Conservation (phyloP, 352 stramenopile genomes). For the Phytophthora rubi region DNA sequence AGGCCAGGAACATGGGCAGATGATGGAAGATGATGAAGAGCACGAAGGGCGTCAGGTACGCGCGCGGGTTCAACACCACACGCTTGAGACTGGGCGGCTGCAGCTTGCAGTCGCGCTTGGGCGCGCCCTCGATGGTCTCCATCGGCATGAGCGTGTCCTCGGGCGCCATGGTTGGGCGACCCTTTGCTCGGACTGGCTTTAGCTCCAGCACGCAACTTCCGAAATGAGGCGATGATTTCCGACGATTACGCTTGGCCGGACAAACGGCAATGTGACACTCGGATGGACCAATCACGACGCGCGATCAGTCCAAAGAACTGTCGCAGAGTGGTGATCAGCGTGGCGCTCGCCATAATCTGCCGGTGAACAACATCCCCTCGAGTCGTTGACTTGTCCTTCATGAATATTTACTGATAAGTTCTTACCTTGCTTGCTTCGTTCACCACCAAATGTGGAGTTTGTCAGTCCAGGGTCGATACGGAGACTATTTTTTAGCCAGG, state of each 20-base stretch:
- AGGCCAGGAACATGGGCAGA: constrained; percentile 70
- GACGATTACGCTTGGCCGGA: constrained; percentile 1
- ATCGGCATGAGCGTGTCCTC: constrained; percentile 28
- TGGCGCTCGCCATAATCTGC: background rate
- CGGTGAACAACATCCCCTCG: too few species aligned
- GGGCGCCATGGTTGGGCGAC: constrained; percentile 7
- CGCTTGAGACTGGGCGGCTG: constrained; percentile 57
- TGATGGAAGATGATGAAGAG: constrained; percentile 68
- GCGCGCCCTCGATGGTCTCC: constrained; percentile 33
- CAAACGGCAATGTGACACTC: background rate
- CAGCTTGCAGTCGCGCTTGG: constrained; percentile 20
- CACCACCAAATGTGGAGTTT: background rate
- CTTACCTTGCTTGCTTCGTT: too few species aligned
- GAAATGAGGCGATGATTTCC: constrained; percentile 3
- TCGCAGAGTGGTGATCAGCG: background rate
- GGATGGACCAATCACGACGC: background rate
- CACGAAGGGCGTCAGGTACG: constrained; percentile 70
- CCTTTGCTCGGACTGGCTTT: constrained; percentile 3
- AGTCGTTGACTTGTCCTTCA: too few species aligned
- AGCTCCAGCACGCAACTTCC: background rate
- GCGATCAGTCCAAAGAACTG: background rate
- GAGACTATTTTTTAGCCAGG: background rate
- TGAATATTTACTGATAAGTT: too few species aligned
- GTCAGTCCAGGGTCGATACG: background rate
- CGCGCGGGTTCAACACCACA: constrained; percentile 79